Conservation (phyloP, 768 basidiomycete species). For the Krasilnikovozyma curviuscula region DNA sequence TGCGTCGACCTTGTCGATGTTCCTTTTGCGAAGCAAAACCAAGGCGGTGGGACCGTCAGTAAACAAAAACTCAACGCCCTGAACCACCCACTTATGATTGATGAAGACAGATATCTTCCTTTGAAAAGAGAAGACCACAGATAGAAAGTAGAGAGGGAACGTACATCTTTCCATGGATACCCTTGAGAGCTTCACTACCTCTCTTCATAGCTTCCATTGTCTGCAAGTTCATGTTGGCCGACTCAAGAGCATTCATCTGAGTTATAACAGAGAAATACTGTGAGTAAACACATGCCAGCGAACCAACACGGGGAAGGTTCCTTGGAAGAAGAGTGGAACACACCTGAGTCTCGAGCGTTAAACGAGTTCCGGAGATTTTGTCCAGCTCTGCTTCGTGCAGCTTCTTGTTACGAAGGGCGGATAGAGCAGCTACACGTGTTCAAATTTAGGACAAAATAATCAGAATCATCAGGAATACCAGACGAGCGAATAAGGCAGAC, state of each 20-base stretch:
- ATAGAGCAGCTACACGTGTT: conserved; percentile 65
- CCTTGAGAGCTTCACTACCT: conserved; percentile 68
- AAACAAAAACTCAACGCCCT: neutral
- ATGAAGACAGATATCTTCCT: neutral
- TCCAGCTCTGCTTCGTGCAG: conserved; percentile 69
- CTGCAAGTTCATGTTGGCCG: conserved; percentile 92
- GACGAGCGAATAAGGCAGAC: neutral
- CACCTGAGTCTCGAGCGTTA: conserved; percentile 81
- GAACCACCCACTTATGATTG: neutral
- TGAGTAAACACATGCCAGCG: no score
- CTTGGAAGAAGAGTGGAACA: conserved; percentile 2
- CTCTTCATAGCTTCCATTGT: conserved; percentile 96
- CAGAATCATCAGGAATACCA: neutral
- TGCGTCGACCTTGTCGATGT: conserved; percentile 68
- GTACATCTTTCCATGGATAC: conserved; percentile 75
- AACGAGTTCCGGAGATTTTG: conserved; percentile 56
- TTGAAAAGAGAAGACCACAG: neutral
- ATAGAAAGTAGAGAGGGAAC: conserved; percentile 24
- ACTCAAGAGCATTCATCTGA: conserved; percentile 78
- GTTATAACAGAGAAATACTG: neutral
- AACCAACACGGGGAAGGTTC: neutral
- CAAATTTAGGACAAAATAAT: neutral
- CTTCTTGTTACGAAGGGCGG: conserved; percentile 86
- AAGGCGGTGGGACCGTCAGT: neutral
- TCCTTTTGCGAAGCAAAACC: conserved; percentile 38